Evolutionary conservation across 345 rosid species (phyloP).

Genomic region (Crucihimalaya himalaica): DNA sequence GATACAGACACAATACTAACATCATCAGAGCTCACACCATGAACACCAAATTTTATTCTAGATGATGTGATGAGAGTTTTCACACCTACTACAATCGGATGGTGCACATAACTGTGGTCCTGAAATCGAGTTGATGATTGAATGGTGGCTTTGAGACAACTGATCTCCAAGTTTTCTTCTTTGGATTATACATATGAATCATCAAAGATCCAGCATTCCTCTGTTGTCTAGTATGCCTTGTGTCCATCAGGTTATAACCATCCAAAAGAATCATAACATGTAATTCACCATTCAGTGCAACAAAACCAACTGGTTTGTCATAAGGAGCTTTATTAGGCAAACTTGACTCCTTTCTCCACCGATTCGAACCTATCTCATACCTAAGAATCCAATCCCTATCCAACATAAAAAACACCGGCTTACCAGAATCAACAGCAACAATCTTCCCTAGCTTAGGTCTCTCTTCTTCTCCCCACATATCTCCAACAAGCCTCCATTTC

Average conservation of each 20-base stretch:
- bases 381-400: slow-evolving; percentile 65
- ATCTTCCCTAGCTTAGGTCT: slow-evolving; percentile 72
- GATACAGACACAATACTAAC: slow-evolving; percentile 26
- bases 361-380: slow-evolving; percentile 62
- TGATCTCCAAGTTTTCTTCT: slow-evolving; percentile 75
- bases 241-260: slow-evolving; percentile 51
- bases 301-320: slow-evolving; percentile 59
- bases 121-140: slow-evolving; percentile 55
- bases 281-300: slow-evolving; percentile 65
- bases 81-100: slow-evolving; percentile 48
- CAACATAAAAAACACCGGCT: slow-evolving; percentile 72
- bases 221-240: slow-evolving; percentile 46
- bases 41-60: background rate
- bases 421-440: slow-evolving; percentile 49
- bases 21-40: slow-evolving; percentile 19
- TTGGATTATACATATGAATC: slow-evolving; percentile 70
- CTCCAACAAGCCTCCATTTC: slow-evolving; percentile 75
- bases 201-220: slow-evolving; percentile 57
- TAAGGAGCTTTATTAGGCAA: slow-evolving; percentile 56
- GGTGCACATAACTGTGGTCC: slow-evolving; percentile 68
- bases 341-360: slow-evolving; percentile 64
- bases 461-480: slow-evolving; percentile 78
- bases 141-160: slow-evolving; percentile 57
- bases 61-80: background rate
- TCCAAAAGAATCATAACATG: slow-evolving; percentile 58